Evolutionary conservation across 441 rosid species (phyloP), one percentile per base, ranked within the genome.

Genomic region (Viola pubescens): DNA sequence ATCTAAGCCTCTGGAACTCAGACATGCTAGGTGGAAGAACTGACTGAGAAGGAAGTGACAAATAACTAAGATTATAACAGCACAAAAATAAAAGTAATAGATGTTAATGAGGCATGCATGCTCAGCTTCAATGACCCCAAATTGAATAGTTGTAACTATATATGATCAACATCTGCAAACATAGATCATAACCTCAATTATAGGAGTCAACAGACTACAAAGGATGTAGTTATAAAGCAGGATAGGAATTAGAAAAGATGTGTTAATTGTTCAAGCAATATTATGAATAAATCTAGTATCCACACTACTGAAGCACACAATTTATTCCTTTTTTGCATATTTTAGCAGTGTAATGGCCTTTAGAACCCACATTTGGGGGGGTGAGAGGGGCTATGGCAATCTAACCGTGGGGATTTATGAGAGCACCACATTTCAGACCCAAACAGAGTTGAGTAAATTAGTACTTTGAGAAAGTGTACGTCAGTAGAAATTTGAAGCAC

Each of bases 1-100:
- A 94, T 78, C 99, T 82, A 54, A 94, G 88, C 74, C 97, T 84
- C 74, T 94, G 98, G 61, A 83, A 78, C 70, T 94, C 98, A 7
- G 77, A 70, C 88, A 94, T 81, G 67, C 84, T 76, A 58, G 80
- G 75, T 19, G 98, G 98, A 70, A 94, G 90, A 69, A 80, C 74
- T 48, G 97, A 79, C 98, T 91, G 89, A 55, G 64, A 80, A 56
- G 68, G 61, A 74, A 37, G 62, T 11, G 13, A 48, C 16, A 66
- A 60, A 55, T 43, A 11, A 60, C 9, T 48, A n/a, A 64, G 50
- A 54, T 42, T 38, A 48, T 19, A 9, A 43, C 7, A 64, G 16
- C n/a, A 56, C 9, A 16, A 39, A 3, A 46, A 42, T 8, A 40
- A 4, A 16, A 52, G 12, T 4, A 9, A 47, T 12, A 26, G 12